Evolutionary conservation across 768 basidiomycete genomes (phyloP).

Genomic region (Mrakia hoshinonis): DNA sequence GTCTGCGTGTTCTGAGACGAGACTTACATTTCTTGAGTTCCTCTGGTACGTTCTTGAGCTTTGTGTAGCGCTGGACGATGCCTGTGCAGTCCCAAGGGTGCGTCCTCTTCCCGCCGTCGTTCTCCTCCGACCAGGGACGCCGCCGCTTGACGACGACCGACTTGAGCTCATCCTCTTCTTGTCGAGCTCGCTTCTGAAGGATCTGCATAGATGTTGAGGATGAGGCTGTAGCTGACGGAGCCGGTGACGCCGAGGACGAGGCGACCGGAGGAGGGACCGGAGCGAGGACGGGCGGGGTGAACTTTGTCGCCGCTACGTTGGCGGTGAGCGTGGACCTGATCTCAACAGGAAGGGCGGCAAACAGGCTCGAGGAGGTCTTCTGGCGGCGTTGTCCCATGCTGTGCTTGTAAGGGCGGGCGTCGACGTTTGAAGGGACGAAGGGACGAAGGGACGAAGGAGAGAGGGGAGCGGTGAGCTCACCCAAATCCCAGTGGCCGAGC

Average conservation of each 20-base stretch:
- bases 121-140: constrained; percentile 19
- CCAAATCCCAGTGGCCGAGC: not conserved
- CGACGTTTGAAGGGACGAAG: not conserved
- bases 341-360: constrained; percentile 35
- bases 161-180: not conserved
- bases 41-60: constrained; percentile 60
- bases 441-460: not conserved
- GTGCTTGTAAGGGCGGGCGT: not conserved
- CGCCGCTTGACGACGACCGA: constrained; percentile 18
- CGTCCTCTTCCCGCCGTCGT: not conserved
- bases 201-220: not conserved
- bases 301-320: constrained; percentile 14
- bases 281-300: not conserved
- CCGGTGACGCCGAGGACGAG: constrained; percentile 11
- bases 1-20: not conserved
- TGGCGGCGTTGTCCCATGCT: constrained; percentile 10
- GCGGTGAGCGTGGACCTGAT: constrained; percentile 32
- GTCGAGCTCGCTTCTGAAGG: constrained; percentile 12
- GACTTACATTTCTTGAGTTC: constrained; percentile 41
- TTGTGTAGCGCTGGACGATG: constrained; percentile 62
- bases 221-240: not conserved
- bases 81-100: constrained; percentile 55
- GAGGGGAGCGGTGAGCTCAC: not conserved
- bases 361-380: constrained; percentile 31
- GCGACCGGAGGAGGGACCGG: not conserved